Percentiles rank a stretch among this genome's conserved stretches.
These are phyloP conservation scores for Pseudozyma sp. DNA, from an alignment of 1,284 basidiomycete genomes.

Conservation along the genomic window DNA sequence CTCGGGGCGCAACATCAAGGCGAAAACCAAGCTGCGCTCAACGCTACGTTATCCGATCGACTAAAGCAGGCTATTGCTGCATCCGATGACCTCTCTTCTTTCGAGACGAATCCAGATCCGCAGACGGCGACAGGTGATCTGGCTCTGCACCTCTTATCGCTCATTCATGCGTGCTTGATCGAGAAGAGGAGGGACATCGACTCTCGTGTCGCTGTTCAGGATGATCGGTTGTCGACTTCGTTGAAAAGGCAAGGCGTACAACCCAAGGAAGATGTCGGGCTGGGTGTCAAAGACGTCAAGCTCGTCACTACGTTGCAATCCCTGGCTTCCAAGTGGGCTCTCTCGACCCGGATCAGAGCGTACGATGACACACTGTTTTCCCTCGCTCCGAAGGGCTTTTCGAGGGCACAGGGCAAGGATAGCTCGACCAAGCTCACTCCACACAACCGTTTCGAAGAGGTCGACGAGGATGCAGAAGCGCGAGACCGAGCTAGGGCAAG, in stretches of 20 bases:
- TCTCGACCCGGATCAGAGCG: constrained; percentile 22
- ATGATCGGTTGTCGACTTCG: constrained; percentile 4
- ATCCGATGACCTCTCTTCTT: constrained; percentile 17
- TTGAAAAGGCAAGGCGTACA: constrained; percentile 22
- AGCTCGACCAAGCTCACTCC: constrained; percentile 14
- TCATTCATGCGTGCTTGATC: constrained; percentile 22
- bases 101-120: constrained; percentile 12
- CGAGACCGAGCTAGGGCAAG: constrained; percentile 11
- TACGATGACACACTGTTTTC: constrained; percentile 32
- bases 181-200: constrained; percentile 31
- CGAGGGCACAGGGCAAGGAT: constrained; percentile 3
- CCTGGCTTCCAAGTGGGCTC: constrained; percentile 37
- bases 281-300: constrained; percentile 47
- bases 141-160: constrained; percentile 27
- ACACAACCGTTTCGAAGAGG: constrained; percentile 41
- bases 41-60: constrained; percentile 22
- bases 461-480: constrained; percentile 33
- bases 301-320: constrained; percentile 41
- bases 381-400: constrained; percentile 21
- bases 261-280: constrained; percentile 42
- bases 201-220: constrained; percentile 20
- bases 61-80: constrained; percentile 16
- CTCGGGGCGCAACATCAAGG: constrained; percentile 24
- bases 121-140: constrained; percentile 36
- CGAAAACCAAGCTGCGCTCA: constrained; percentile 19